These are phyloP conservation scores for Nematocida minor DNA, from an alignment of 371 early-diverging fungal genomes.

Conservation along the genomic window DNA sequence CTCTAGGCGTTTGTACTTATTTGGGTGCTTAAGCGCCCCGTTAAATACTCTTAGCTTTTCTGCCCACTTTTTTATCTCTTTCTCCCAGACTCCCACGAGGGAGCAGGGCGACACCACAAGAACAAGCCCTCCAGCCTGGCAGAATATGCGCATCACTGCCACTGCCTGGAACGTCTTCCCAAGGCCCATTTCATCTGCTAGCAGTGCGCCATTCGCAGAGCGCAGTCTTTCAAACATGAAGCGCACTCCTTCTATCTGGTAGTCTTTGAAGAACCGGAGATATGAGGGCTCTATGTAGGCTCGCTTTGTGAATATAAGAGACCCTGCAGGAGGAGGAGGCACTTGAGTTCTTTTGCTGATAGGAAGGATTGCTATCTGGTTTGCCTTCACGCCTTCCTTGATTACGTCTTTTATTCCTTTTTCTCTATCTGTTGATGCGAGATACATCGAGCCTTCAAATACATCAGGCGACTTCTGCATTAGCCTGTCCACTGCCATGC, in stretches of 20 bases:
- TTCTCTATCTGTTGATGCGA: constrained; percentile 4
- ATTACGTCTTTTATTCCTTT: neutral
- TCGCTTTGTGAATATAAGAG: constrained; percentile 39
- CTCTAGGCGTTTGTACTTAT: constrained; percentile 71
- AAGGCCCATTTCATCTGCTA: constrained; percentile 98
- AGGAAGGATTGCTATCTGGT: neutral
- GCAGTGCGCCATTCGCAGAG: constrained; percentile 71
- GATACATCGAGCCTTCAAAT: constrained; percentile 25
- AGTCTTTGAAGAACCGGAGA: constrained; percentile 52
- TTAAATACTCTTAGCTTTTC: constrained; percentile 78
- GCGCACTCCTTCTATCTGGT: constrained; percentile 67
- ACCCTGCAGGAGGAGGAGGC: constrained; percentile 38
- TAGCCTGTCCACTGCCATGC: constrained; percentile 8
- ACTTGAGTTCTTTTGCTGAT: neutral
- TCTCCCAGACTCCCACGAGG: constrained; percentile 88
- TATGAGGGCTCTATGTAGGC: constrained; percentile 47
- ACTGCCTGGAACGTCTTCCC: constrained; percentile 96
- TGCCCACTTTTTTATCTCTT: constrained; percentile 85
- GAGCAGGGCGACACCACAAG: constrained; percentile 93
- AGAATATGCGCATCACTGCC: constrained; percentile 81
- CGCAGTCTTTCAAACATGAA: constrained; percentile 66
- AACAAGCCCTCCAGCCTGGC: constrained; percentile 67
- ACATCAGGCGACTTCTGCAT: neutral
- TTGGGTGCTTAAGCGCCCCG: constrained; percentile 75
- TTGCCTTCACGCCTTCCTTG: neutral